These are phyloP conservation scores for Scenedesmus sp. DNA, from an alignment of 163 green algal genomes.

Conservation along the genomic window DNA sequence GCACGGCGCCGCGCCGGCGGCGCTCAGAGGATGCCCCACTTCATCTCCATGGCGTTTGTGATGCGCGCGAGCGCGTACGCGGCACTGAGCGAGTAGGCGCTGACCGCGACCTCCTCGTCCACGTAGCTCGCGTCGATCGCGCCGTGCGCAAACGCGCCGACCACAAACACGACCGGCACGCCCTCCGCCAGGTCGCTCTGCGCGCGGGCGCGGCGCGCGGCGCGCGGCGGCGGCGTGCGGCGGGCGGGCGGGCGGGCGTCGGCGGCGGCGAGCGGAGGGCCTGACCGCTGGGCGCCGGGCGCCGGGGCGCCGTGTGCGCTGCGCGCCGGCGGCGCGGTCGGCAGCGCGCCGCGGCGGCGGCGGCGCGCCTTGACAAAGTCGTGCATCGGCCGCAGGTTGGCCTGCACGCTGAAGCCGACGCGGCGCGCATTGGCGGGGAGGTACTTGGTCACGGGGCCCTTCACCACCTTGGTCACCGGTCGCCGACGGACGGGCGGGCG, in stretches of 20 bases:
- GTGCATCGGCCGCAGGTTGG: slow-evolving; percentile 66
- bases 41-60: slow-evolving; percentile 91
- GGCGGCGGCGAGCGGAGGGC: too few species aligned
- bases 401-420: slow-evolving; percentile 85
- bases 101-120: slow-evolving; percentile 90
- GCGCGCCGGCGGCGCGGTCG: too few species aligned
- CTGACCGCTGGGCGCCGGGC: too few species aligned
- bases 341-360: too few species aligned
- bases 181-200: slow-evolving; percentile 37
- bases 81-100: slow-evolving; percentile 90
- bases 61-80: slow-evolving; percentile 91
- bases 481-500: too few species aligned
- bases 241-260: too few species aligned
- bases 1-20: background rate
- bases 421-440: slow-evolving; percentile 75
- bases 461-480: slow-evolving; percentile 86
- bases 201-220: too few species aligned
- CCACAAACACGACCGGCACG: slow-evolving; percentile 82
- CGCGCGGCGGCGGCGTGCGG: too few species aligned
- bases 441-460: slow-evolving; percentile 95
- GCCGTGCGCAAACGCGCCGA: slow-evolving; percentile 94
- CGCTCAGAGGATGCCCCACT: slow-evolving; percentile 91
- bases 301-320: too few species aligned
- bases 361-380: slow-evolving; percentile 61
- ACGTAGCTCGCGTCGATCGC: slow-evolving; percentile 76